Evolutionary conservation across 2,329 filamentous ascomycete species (phyloP).

Genomic region (Pezicula rhizophila): DNA sequence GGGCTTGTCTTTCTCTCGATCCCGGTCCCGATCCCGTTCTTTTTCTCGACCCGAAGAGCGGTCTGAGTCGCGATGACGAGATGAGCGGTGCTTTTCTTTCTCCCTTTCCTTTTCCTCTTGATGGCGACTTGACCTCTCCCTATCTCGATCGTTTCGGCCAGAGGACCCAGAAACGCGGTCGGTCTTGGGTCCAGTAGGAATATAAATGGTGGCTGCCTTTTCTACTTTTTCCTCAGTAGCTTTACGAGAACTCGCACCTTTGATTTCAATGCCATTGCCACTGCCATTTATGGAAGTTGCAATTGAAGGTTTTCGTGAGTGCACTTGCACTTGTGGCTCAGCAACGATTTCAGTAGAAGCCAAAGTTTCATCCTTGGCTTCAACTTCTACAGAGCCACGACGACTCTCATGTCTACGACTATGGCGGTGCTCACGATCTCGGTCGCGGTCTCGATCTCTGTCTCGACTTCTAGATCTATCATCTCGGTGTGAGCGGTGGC

Average conservation of each 20-base stretch:
- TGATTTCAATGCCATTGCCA: conserved; percentile 25
- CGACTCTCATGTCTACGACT: conserved; percentile 11
- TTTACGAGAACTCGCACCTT: conserved; percentile 22
- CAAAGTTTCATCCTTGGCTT: conserved; percentile 9
- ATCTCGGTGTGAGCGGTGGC: conserved; percentile 44
- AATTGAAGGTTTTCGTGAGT: conserved; percentile 14
- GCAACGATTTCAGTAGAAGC: conserved; percentile 8
- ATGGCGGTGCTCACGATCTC: conserved; percentile 37
- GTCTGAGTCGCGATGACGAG: conserved; percentile 20
- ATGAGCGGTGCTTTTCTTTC: background rate
- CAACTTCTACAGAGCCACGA: conserved; percentile 16
- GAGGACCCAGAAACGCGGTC: conserved; percentile 12
- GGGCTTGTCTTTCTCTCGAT: conserved; percentile 32
- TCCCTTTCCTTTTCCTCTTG: background rate
- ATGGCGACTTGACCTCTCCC: conserved; percentile 26
- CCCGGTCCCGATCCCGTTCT: conserved; percentile 39
- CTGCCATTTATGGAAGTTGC: conserved; percentile 12
- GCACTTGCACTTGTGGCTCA: conserved; percentile 7
- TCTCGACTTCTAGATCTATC: conserved; percentile 32
- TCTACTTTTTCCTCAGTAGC: conserved; percentile 11
- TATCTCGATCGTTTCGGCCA: conserved; percentile 24
- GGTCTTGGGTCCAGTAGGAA: conserved; percentile 25
- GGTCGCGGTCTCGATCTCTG: conserved; percentile 40
- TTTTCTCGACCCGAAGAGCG: conserved; percentile 28
- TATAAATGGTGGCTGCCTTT: conserved; percentile 6